Evolutionary conservation across 225 moss, liverwort and hornwort genomes (phyloP).

Genomic region (Sphagnum tenellum): DNA sequence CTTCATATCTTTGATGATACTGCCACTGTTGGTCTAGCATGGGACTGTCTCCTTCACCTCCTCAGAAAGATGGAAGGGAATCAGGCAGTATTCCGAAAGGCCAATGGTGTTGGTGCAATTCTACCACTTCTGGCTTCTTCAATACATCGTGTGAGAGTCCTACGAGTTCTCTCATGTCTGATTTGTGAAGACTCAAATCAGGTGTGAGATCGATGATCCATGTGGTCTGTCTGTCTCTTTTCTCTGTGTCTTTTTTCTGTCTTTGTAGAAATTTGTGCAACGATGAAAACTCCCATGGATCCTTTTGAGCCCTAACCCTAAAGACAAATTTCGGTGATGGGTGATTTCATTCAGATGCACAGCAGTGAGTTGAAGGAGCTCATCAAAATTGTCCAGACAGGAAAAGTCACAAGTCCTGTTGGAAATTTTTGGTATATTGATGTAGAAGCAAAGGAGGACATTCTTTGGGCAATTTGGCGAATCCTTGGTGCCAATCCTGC

Average conservation of each 20-base stretch:
- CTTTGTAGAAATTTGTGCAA: no score
- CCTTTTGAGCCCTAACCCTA: no score
- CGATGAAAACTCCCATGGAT: no score
- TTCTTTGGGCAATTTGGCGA: conserved; percentile 78
- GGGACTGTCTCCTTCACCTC: conserved; percentile 74
- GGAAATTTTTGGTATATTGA: conserved; percentile 41
- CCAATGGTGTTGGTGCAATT: conserved; percentile 52
- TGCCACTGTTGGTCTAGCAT: conserved; percentile 49
- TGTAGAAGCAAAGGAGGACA: conserved; percentile 50
- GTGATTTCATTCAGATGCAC: conserved; percentile 40
- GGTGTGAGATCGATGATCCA: conserved; percentile 15
- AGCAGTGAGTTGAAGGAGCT: conserved; percentile 68
- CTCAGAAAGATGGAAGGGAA: conserved; percentile 65
- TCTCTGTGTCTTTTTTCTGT: no score
- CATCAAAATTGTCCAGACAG: conserved; percentile 47
- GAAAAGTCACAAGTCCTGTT: conserved; percentile 32
- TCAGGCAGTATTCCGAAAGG: conserved; percentile 67
- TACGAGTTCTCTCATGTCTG: conserved; percentile 72
- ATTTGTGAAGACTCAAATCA: conserved; percentile 72
- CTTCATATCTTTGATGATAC: conserved; percentile 60
- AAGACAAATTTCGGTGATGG: no score
- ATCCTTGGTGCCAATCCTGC: conserved; percentile 47
- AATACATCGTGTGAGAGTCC: conserved; percentile 60
- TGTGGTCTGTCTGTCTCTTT: no score
- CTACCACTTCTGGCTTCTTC: conserved; percentile 49